Evolutionary conservation across 768 basidiomycete genomes (phyloP).

Genomic region (Gautieria morchelliformis): DNA sequence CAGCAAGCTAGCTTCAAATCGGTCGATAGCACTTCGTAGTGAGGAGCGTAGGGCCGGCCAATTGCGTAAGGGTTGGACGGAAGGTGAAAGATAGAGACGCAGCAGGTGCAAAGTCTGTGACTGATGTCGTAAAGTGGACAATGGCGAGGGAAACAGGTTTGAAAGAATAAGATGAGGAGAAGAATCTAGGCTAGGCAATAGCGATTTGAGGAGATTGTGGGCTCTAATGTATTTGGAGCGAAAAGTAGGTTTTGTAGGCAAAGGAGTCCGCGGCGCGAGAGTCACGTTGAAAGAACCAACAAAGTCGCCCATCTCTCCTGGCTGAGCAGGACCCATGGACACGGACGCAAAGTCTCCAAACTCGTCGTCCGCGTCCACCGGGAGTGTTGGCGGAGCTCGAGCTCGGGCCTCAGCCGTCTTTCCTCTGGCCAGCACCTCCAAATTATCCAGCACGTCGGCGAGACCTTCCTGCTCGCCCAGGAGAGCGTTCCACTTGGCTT

Average conservation of each 20-base stretch:
- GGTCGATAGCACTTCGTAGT: slow-evolving; percentile 70
- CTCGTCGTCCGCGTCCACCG: slow-evolving; percentile 58
- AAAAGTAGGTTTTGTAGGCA: slow-evolving; percentile 27
- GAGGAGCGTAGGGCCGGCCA: slow-evolving; percentile 56
- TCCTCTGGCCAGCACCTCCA: slow-evolving; percentile 35
- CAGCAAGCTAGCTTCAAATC: slow-evolving; percentile 82
- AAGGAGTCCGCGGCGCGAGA: slow-evolving; percentile 25
- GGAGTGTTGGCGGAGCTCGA: slow-evolving; percentile 48
- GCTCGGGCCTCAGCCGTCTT: slow-evolving; percentile 32
- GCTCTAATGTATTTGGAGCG: slow-evolving; percentile 57
- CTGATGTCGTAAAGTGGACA: slow-evolving; percentile 39
- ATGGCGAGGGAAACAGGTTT: slow-evolving; percentile 37
- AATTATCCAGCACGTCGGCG: slow-evolving; percentile 41
- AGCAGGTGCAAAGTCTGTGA: slow-evolving; percentile 67
- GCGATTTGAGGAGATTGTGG: slow-evolving; percentile 51
- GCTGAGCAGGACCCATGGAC: slow-evolving; percentile 16
- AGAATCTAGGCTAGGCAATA: slow-evolving; percentile 46
- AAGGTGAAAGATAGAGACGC: slow-evolving; percentile 59
- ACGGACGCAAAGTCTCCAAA: slow-evolving; percentile 79
- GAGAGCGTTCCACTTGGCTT: slow-evolving; percentile 57
- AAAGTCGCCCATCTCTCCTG: slow-evolving; percentile 41
- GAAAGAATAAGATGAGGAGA: slow-evolving; percentile 62
- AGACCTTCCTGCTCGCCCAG: slow-evolving; percentile 37
- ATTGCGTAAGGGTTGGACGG: slow-evolving; percentile 58
- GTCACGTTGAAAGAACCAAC: slow-evolving; percentile 30